Percentiles rank a stretch among this genome's conserved stretches.
These are phyloP conservation scores for Diaporthe vaccinii DNA, from an alignment of 2,329 filamentous ascomycete genomes.

Conservation along the genomic window DNA sequence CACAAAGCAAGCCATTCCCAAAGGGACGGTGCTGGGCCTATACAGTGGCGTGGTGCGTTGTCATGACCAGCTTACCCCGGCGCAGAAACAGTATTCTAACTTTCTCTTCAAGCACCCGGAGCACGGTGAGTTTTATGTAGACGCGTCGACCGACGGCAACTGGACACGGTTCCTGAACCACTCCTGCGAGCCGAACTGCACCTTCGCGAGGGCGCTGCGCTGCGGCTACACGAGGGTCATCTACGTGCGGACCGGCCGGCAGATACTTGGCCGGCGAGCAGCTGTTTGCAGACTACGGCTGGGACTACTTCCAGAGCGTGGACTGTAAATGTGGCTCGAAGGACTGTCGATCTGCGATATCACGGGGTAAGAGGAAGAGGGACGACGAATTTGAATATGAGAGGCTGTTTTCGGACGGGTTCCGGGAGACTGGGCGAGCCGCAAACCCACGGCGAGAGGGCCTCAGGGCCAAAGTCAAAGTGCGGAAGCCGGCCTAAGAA, in stretches of 20 bases:
- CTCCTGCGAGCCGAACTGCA: neutral
- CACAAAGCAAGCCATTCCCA: neutral
- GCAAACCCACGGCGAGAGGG: neutral
- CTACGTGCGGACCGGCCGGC: neutral
- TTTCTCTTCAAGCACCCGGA: neutral
- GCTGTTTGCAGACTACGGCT: neutral
- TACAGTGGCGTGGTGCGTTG: neutral
- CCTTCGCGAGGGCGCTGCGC: neutral
- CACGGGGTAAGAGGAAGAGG: neutral
- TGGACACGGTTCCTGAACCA: neutral
- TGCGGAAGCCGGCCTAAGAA: neutral
- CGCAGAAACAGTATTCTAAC: neutral
- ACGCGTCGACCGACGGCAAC: neutral
- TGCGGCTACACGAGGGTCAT: neutral
- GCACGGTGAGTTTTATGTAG: neutral
- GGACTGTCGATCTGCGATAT: neutral
- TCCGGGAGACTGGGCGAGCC: neutral
- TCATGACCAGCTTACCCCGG: neutral
- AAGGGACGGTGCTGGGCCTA: neutral
- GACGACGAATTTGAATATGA: neutral
- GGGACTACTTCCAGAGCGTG: neutral
- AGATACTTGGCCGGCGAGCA: neutral
- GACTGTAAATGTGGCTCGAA: neutral
- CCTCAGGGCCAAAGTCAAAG: neutral
- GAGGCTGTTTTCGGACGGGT: neutral